Evolutionary conservation across 441 rosid genomes (phyloP), one percentile per base, ranked within the genome.

Genomic region (Erysimum pusillum): DNA sequence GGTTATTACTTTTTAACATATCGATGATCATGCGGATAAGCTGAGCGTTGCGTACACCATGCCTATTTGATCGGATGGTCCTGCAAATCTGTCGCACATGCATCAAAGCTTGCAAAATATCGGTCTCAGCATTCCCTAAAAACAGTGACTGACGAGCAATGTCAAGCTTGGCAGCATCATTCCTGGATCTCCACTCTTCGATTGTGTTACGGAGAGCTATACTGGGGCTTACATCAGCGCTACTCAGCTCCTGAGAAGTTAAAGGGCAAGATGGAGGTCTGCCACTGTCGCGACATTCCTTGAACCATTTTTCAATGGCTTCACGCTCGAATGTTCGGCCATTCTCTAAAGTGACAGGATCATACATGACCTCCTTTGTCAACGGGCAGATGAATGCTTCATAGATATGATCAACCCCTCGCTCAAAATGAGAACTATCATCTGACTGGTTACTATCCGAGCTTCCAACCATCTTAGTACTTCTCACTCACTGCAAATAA

Each of bases 171-270:
- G 85, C 91, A 76, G 86, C 85, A 76, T 96, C 98, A 73, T 96
- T 96, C 83, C 99, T 88, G 38, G 94, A 89, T 78, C 90, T 91
- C 99, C 99, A 96, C 82, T 96, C 98, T 82, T 96, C 93, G n/a
- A 96, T 96, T 9, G 95, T 89, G 78, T 87, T 85, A 56, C 97
- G 88, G 81, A 96, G 77, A 46, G 99, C 98, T 15, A 96, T 82
- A 68, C 97, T 93, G 14, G 98, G 94, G 57, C 87, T 96, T 54
- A 96, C 64, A 42, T 93, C 92, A 0, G 86, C 66, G 34, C 85
- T 78, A 76, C 80, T 91, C 25, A 93, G 75, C 82, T 90, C 89
- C 78, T 87, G 85, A n/a, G 77, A 87, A 8, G 99, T 93, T 80
- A 89, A 71, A 13, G 99, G 99, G 83, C 99, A 95, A 49, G 83